Base-by-base conservation (phyloP, 2,329 filamentous ascomycete genomes). In the Cladorrhinum sp. region DNA sequence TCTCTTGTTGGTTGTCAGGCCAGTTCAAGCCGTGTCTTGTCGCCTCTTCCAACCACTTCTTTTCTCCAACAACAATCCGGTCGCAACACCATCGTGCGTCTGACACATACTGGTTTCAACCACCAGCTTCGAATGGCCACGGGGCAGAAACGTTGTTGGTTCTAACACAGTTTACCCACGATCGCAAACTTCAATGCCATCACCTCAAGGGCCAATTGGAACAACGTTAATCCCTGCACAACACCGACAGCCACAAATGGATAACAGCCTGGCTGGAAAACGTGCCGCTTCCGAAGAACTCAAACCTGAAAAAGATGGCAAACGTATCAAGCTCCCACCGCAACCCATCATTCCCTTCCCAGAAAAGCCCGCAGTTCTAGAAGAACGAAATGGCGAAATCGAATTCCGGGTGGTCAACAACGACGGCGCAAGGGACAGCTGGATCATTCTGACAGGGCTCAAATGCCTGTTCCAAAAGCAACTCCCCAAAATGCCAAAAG, bases 381-480 rank as follows among this genome's bases (percentile, higher is more conserved):
- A 99, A 78, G 95, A 99, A 76, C 89, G 92, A 69, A 90, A 88
- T 71, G 92, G 93, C 71, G 91, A 96, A 66, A 98, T 99, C 68
- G 92, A 98, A 74, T 98, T 98, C 75, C 88, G 93, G 52, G 95
- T 98, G 6, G 95, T 99, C 70, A 98, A 98, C 81, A 99, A 99
- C 72, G 95, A 99, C 72, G 89, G 90, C 69, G 83, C 87, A 36
- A 85, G 89, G 66, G 92, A 96, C 71, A 95, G 90, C 72, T 87
- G 92, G 67, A 96, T 98, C 71, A 96, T 99, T 68, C 81, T 99
- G 62, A 97, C 94, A 0, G 95, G 95, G 14, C 81, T 99, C 58
- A 99, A 98, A 74, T 96, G 93, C 73, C 96, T 99, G 66, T 98
- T 99, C 70, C 95, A 99, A 74, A 98, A 98, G 70, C 95, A 99